Conservation (phyloP, 2,329 filamentous ascomycete genomes). For the Sarocladiaceae sp. region DNA sequence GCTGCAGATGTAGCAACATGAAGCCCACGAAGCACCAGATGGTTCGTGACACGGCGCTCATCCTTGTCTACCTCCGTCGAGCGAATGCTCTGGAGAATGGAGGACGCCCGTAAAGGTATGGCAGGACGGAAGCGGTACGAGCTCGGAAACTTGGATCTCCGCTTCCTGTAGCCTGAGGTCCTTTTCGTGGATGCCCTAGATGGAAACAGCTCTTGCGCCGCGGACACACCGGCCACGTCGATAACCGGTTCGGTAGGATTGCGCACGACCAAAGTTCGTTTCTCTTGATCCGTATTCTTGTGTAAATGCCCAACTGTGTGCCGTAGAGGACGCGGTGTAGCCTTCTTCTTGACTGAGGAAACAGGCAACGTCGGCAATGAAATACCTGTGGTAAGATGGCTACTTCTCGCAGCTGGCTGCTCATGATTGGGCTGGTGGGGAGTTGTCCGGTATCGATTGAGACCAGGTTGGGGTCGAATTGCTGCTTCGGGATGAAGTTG, state of each 20-base stretch:
- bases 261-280: background rate
- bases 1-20: conserved; percentile 53
- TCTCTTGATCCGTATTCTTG: background rate
- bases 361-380: background rate
- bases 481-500: background rate
- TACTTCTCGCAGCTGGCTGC: background rate
- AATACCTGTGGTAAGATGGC: background rate
- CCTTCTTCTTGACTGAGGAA: background rate
- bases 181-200: background rate
- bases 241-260: background rate
- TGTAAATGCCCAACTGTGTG: conserved; percentile 3
- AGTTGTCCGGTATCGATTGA: background rate
- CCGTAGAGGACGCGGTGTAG: background rate
- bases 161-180: conserved; percentile 2
- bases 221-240: background rate
- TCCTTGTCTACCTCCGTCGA: conserved; percentile 17
- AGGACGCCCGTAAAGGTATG: conserved; percentile 31
- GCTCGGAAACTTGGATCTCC: conserved; percentile 23
- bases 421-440: background rate
- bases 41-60: conserved; percentile 35
- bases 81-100: conserved; percentile 21
- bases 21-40: conserved; percentile 50
- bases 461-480: background rate
- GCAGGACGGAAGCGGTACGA: conserved; percentile 23
- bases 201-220: conserved; percentile 8